Base-by-base conservation (phyloP, 1,139 yeast genomes). In the Kodamaea plutei region DNA sequence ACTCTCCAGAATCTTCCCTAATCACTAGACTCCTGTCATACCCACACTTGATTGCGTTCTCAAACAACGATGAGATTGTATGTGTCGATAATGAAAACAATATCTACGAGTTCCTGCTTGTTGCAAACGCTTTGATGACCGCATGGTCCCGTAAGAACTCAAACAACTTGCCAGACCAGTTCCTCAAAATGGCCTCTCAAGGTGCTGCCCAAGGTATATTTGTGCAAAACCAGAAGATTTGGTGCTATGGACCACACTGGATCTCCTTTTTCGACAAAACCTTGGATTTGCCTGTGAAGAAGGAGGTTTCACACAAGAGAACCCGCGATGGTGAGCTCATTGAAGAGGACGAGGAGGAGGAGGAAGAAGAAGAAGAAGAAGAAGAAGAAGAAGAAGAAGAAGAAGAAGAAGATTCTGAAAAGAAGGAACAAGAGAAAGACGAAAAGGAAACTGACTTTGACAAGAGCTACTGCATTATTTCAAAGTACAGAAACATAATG, bases 211-310 rank as follows among this genome's bases (percentile, higher is more conserved):
- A 76, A 41, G 96, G 95, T 6, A 57, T 84, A 16, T 85, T 84
- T 48, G 49, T 61, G 2, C 63, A 70, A 31, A 47, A 38, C 8
- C 25, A 33, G 11, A 58, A 52, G 35, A 63, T 83, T 16, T 89
- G 96, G 96, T 56, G 88, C 13, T 88, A 84, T 73, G 95, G 96
- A 3, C 70, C 84, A n/a, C 73, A 75, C 31, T 91, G 96, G 95
- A 52, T 89, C 13, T 74, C 83, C 6, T 84, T 73, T 51, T 72
- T 91, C 31, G 91, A 89, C 52, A 61, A 84, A 39, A 56, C 69
- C n/a, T 54, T 69, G 35, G 77, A 81, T 45, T 61, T 81, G 33
- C 84, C 87, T 15, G 52, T 59, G 16, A 51, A 49, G 37, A 61
- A 57, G 41, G 34, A 39, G 18, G 25, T 36, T 28, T 33, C 52